Evolutionary conservation across 2,329 filamentous ascomycete species (phyloP).

Genomic region (Cladosporium sp.): DNA sequence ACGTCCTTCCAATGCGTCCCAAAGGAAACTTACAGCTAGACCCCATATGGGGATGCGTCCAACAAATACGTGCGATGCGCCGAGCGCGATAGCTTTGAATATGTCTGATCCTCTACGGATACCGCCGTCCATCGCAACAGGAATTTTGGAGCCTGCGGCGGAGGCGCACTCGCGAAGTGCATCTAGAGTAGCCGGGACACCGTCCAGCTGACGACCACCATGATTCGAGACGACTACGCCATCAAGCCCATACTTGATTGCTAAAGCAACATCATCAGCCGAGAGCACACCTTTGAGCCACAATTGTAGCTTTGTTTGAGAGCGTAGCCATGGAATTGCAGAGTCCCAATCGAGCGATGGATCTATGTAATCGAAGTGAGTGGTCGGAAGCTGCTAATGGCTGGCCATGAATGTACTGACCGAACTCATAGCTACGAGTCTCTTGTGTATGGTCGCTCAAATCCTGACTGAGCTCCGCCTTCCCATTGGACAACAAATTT

Average conservation of each 20-base stretch:
- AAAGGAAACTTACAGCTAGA: slow-evolving; percentile 34
- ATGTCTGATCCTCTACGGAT: slow-evolving; percentile 56
- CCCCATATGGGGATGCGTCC: slow-evolving; percentile 21
- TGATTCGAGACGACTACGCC: slow-evolving; percentile 55
- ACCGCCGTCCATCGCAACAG: slow-evolving; percentile 62
- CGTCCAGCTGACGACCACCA: slow-evolving; percentile 40
- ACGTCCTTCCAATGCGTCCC: background rate
- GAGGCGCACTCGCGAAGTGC: slow-evolving; percentile 43
- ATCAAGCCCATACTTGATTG: slow-evolving; percentile 45
- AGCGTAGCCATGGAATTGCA: slow-evolving; percentile 52
- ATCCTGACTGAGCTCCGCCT: background rate
- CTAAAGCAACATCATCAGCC: slow-evolving; percentile 45
- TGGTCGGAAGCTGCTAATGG: background rate
- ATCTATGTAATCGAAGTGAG: slow-evolving; percentile 38
- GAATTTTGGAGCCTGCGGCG: slow-evolving; percentile 53
- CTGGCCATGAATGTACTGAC: slow-evolving; percentile 31
- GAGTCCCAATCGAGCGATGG: slow-evolving; percentile 48
- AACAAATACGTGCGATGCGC: slow-evolving; percentile 44
- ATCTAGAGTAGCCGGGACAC: slow-evolving; percentile 55
- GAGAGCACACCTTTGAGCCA: slow-evolving; percentile 49
- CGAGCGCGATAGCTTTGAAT: slow-evolving; percentile 56
- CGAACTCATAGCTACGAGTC: slow-evolving; percentile 35
- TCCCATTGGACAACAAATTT: background rate
- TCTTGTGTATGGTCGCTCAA: background rate
- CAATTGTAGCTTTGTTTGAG: slow-evolving; percentile 47